Conservation (phyloP, 1,139 yeast species). For the Lizanozyma gosingica region DNA sequence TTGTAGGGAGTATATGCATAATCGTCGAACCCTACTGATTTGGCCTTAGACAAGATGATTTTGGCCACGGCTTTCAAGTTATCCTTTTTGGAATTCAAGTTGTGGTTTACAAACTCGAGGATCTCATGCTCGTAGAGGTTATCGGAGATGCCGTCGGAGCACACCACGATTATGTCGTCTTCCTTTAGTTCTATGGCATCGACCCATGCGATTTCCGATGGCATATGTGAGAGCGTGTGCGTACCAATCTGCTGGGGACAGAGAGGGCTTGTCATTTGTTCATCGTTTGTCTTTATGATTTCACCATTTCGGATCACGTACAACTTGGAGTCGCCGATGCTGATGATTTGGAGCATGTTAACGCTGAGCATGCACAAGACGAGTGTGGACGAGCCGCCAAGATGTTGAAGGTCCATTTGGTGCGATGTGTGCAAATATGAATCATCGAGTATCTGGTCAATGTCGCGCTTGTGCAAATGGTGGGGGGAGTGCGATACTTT, state of each 20-base stretch:
- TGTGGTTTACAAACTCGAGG: constrained; percentile 25
- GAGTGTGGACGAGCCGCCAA: constrained; percentile 47
- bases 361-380: constrained; percentile 44
- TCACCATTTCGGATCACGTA: constrained; percentile 42
- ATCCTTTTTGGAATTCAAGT: constrained; percentile 17
- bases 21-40: constrained; percentile 46
- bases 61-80: constrained; percentile 32
- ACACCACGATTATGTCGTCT: constrained; percentile 36
- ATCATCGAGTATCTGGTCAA: constrained; percentile 40
- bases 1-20: constrained; percentile 48
- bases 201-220: constrained; percentile 45
- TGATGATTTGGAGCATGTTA: constrained; percentile 36
- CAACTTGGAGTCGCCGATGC: constrained; percentile 49
- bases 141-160: constrained; percentile 51
- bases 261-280: constrained; percentile 36
- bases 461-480: constrained; percentile 33
- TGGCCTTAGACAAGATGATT: constrained; percentile 32
- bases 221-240: constrained; percentile 27
- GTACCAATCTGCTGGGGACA: constrained; percentile 55
- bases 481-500: constrained; percentile 36
- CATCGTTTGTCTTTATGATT: constrained; percentile 36
- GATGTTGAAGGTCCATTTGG: constrained; percentile 42
- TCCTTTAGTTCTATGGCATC: constrained; percentile 30
- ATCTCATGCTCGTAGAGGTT: constrained; percentile 44
- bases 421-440: constrained; percentile 44